Evolutionary conservation across 1,284 basidiomycete species (phyloP), one percentile per base, ranked within the genome.

Genomic region (Fomes fomentarius): DNA sequence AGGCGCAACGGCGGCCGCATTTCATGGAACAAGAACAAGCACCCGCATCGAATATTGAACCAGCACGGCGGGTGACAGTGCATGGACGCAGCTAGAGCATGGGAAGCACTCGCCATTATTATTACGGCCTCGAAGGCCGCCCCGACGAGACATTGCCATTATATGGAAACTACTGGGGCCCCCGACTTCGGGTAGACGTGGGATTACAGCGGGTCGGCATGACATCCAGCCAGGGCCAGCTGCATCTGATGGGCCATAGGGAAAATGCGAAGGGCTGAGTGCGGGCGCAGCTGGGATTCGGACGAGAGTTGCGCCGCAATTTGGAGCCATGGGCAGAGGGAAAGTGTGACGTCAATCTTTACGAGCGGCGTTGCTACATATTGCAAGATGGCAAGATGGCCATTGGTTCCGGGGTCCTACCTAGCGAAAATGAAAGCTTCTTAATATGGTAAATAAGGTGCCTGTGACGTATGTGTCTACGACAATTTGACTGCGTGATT

Each of bases 351-450:
- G 56, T 57, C 56, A 56, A 11, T 6, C 3, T 21, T 26, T 46
- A 46, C 44, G 41, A 17, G 42, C 11, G 17, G 33, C 22, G 33
- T 46, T 37, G 44, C 22, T 17, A 24, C 21, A 26, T 28, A 24
- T n/a, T n/a, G n/a, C n/a, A n/a, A n/a, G n/a, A n/a, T n/a, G n/a
- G n/a, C 15, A 25, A 24, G 40, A 28, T 42, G 49, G 30, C 44
- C 33, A 43, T 22, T 26, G 4, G 45, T 24, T 26, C 50, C 56
- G 56, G 56, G 56, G 56, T 53, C 56, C 51, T 30, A 30, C 37
- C 39, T 42, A 35, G 35, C 17, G 56, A 57, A 51, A 50, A 57
- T 57, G 50, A 57, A 40, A 24, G 43, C 40, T 45, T 48, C 56
- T 31, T 38, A 31, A 43, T 53, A 37, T 47, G 43, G 39, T n/a